phyloP scores from a whole-genome alignment of 164 flowering plant species.

The Houttuynia cordata region DNA sequence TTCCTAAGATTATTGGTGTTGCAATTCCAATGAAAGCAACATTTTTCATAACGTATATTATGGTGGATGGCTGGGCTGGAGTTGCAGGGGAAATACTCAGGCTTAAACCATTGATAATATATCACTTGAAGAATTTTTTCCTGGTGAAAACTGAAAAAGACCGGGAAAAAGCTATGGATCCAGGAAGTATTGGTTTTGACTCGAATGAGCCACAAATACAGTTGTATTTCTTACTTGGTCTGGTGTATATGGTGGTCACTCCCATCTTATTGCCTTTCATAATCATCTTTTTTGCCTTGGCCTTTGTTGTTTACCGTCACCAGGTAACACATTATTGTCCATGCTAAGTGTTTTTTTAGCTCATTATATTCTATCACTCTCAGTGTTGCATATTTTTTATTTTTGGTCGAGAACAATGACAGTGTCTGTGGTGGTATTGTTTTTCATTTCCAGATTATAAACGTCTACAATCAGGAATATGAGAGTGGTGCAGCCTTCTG shows the following conservation, averaged over 20 bases:
- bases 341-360: no score
- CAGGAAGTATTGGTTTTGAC: conserved; percentile 74
- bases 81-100: conserved; percentile 76
- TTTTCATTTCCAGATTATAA: conserved; percentile 40
- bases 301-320: conserved; percentile 77
- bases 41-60: conserved; percentile 81
- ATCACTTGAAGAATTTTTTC: conserved; percentile 64
- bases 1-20: conserved; percentile 62
- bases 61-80: conserved; percentile 99
- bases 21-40: conserved; percentile 95
- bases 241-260: conserved; percentile 72
- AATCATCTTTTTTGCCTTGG: conserved; percentile 63
- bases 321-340: conserved; percentile 40
- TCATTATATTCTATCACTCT: not conserved
- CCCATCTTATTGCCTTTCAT: conserved; percentile 84
- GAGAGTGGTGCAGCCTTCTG: conserved; percentile 84
- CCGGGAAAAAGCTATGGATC: conserved; percentile 86
- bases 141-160: conserved; percentile 84
- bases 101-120: conserved; percentile 59
- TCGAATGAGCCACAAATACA: conserved; percentile 82
- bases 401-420: not conserved
- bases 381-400: not conserved
- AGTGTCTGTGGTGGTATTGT: not conserved
- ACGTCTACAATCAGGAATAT: conserved; percentile 77
- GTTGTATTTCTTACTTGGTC: conserved; percentile 83